phyloP scores from a whole-genome alignment of 116 monocot genomes.

The Papilionanthe hybrid region DNA sequence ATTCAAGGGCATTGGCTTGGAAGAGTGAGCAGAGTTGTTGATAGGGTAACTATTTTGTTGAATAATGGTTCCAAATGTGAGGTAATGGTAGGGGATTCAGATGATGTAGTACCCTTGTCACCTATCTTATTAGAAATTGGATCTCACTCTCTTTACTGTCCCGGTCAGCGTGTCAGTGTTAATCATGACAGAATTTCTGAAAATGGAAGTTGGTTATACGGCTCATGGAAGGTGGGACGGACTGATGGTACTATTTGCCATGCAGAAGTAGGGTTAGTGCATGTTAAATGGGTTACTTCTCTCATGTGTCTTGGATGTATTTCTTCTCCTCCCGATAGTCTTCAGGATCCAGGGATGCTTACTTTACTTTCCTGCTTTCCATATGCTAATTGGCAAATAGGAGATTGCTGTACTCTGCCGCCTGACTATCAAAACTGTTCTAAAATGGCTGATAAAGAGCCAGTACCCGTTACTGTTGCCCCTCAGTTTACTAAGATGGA shows the following conservation, averaged over 20 bases:
- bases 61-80: constrained; percentile 68
- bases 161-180: constrained; percentile 63
- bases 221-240: constrained; percentile 33
- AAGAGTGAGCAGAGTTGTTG: constrained; percentile 43
- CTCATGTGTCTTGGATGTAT: constrained; percentile 16
- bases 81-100: constrained; percentile 44
- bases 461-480: background rate
- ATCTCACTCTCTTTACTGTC: constrained; percentile 44
- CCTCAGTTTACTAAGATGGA: constrained; percentile 22
- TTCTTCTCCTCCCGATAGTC: constrained; percentile 29
- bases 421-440: constrained; percentile 20
- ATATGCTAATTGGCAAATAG: constrained; percentile 83
- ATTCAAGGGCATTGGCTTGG: constrained; percentile 78
- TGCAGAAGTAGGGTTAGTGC: constrained; percentile 54
- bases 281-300: constrained; percentile 81
- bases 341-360: constrained; percentile 53
- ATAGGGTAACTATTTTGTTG: constrained; percentile 54
- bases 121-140: constrained; percentile 44
- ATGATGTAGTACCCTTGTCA: constrained; percentile 45
- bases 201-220: constrained; percentile 64
- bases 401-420: constrained; percentile 84
- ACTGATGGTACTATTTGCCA: constrained; percentile 59
- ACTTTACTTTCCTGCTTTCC: constrained; percentile 60
- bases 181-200: constrained; percentile 27
- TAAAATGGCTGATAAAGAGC: constrained; percentile 1